A percentile compares a stretch with the other conserved stretches of the same genome.
phyloP scores from a whole-genome alignment of 441 rosid genomes.

The Erodium chrysanthum region DNA sequence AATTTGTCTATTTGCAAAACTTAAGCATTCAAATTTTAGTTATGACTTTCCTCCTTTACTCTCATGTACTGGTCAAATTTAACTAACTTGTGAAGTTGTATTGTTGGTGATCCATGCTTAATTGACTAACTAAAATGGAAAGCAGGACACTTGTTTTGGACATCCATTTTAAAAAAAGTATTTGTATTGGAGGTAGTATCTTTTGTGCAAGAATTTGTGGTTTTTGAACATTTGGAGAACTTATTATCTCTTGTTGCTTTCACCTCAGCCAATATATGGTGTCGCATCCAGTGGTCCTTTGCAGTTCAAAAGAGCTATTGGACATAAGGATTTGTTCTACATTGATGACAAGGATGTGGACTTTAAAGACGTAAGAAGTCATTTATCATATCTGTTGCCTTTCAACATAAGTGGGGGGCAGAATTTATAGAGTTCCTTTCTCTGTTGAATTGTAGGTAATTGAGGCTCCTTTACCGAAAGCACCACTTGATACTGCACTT shows the following conservation, averaged over 20 bases:
- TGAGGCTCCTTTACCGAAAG: constrained; percentile 92
- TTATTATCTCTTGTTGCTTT: constrained; percentile 20
- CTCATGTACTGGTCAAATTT: no score
- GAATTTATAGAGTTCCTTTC: constrained; percentile 15
- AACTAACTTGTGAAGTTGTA: no score
- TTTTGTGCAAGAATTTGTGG: not conserved
- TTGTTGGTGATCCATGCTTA: no score
- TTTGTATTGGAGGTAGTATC: no score
- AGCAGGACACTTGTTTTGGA: not conserved
- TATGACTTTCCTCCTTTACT: no score
- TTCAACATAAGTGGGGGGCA: constrained; percentile 2
- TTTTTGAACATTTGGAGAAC: not conserved
- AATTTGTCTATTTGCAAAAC: no score
- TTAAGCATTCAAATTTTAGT: no score
- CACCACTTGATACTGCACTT: constrained; percentile 75
- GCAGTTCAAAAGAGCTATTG: constrained; percentile 76
- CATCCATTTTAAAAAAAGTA: not conserved
- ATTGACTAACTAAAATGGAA: no score
- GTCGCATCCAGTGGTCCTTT: constrained; percentile 63
- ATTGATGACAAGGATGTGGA: constrained; percentile 84
- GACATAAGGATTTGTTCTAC: constrained; percentile 76
- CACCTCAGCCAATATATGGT: constrained; percentile 70
- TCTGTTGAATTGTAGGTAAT: constrained; percentile 46
- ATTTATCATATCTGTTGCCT: constrained; percentile 1
- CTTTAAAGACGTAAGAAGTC: constrained; percentile 71